Evolutionary conservation across 495 filamentous ascomycete genomes (phyloP).

Genomic region (Trichoderma parareesei): DNA sequence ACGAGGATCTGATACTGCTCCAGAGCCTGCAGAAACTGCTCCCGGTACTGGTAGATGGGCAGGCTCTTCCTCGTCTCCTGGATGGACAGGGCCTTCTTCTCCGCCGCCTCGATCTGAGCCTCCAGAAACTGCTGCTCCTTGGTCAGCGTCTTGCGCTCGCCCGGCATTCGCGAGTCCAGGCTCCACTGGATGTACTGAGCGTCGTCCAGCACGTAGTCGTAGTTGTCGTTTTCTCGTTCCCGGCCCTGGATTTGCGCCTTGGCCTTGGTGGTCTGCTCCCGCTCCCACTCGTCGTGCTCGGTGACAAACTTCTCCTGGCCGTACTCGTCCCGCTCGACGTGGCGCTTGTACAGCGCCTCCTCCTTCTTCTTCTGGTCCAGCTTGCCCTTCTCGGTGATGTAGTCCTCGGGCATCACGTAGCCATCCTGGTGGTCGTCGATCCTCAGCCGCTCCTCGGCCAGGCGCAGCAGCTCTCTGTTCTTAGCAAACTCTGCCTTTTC

Average conservation of each 20-base stretch:
- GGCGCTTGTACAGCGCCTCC: slow-evolving; percentile 80
- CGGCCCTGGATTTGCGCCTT: slow-evolving; percentile 72
- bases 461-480: slow-evolving; percentile 75
- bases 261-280: slow-evolving; percentile 82
- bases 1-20: slow-evolving; percentile 72
- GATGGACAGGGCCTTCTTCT: slow-evolving; percentile 75
- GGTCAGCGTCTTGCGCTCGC: slow-evolving; percentile 57
- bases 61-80: slow-evolving; percentile 87
- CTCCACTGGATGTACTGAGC: slow-evolving; percentile 82
- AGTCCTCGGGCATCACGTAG: slow-evolving; percentile 89
- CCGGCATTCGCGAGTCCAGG: slow-evolving; percentile 61
- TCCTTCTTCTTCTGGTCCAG: slow-evolving; percentile 86
- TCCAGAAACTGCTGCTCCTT: slow-evolving; percentile 72
- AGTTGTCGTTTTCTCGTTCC: slow-evolving; percentile 76
- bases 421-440: slow-evolving; percentile 93
- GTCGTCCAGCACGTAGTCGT: slow-evolving; percentile 92
- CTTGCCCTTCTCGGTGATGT: slow-evolving; percentile 87
- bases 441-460: slow-evolving; percentile 79
- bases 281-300: slow-evolving; percentile 94
- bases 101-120: slow-evolving; percentile 75
- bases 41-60: slow-evolving; percentile 78
- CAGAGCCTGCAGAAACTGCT: slow-evolving; percentile 63
- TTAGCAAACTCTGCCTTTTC: slow-evolving; percentile 90
- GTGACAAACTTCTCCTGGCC: slow-evolving; percentile 87
- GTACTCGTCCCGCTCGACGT: slow-evolving; percentile 80